Base-by-base conservation (phyloP, 306 rosid genomes). In the Ormosia emarginata region DNA sequence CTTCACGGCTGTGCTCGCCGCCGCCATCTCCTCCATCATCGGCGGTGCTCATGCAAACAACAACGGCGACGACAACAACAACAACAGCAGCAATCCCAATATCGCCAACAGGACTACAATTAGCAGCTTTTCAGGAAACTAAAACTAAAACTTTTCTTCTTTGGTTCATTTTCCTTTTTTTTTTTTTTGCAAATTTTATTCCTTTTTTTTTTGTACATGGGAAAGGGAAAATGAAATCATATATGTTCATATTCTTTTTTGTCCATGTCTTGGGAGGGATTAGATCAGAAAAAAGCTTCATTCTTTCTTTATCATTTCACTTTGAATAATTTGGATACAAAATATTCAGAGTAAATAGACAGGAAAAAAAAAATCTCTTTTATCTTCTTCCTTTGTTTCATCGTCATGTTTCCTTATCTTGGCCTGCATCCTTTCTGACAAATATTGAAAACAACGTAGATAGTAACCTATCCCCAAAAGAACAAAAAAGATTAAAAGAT, bases 1-100 rank as follows among this genome's bases (percentile, higher is more conserved):
- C 52, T 96, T 96, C 90, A 92, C 97, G 0, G 99, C 98, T 0
- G 99, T 88, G 0, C 92, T 96, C 5, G 99, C 98, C 0, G 99
- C 99, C 1, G 99, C 99, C 11, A 93, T 96, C 85, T 88, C 96
- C 58, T 92, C 98, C 78, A 93, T 96, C 86, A 96, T 96, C 4
- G 91, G 95, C 10, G 92, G 97, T 34, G 85, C 81, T 43, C 88
- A 85, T 8, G 43, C 85, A 3, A 88, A 85, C 81, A 88, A 36
- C 39, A 85, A 34, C 9, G 34, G 14, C 8, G 61, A 50, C 71
- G 37, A 14, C 17, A 58, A 9, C 53, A 40, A 7, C 69, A 76
- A 46, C 57, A 50, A 14, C 11, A 55, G 2, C 33, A 71, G 62
- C 69, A 83, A 6, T 44, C 49, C 69, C 70, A 85, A 41, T 76